Evolutionary conservation across 2,329 filamentous ascomycete genomes (phyloP).

Genomic region (Diplodia sapinea): DNA sequence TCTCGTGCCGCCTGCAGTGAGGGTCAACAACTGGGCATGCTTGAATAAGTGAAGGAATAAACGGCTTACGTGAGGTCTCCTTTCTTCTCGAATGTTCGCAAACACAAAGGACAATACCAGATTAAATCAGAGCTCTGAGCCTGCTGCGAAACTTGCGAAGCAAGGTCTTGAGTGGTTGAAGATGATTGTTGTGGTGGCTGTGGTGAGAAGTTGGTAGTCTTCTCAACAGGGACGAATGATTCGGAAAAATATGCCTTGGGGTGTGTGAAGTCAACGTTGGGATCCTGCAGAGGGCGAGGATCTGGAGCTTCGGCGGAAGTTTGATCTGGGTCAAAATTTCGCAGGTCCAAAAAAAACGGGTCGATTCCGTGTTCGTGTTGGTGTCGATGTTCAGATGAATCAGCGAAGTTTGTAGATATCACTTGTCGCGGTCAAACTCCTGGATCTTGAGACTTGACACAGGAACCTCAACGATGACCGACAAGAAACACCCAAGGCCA

Average conservation of each 20-base stretch:
- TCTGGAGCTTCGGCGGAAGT: background rate
- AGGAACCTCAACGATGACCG: background rate
- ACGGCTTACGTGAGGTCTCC: background rate
- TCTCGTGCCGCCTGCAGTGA: background rate
- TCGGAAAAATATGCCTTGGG: background rate
- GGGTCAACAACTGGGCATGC: background rate
- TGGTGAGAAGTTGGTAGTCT: background rate
- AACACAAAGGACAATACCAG: background rate
- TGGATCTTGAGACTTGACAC: background rate
- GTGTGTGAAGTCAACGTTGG: background rate
- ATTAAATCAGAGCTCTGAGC: background rate
- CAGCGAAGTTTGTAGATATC: slow-evolving; percentile 1
- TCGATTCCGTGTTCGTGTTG: background rate
- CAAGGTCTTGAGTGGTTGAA: background rate
- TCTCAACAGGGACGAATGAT: background rate
- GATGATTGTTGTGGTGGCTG: background rate
- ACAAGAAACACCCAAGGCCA: background rate
- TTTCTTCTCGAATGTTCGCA: background rate
- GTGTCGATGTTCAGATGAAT: background rate
- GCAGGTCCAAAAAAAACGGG: background rate
- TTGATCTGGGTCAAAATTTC: background rate
- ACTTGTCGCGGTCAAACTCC: background rate
- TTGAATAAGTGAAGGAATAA: too few relatives aligned
- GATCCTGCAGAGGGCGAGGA: background rate
- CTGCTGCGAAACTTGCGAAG: background rate